phyloP scores from a whole-genome alignment of 257 asterid genomes.

The Przewalskia tangutica region DNA sequence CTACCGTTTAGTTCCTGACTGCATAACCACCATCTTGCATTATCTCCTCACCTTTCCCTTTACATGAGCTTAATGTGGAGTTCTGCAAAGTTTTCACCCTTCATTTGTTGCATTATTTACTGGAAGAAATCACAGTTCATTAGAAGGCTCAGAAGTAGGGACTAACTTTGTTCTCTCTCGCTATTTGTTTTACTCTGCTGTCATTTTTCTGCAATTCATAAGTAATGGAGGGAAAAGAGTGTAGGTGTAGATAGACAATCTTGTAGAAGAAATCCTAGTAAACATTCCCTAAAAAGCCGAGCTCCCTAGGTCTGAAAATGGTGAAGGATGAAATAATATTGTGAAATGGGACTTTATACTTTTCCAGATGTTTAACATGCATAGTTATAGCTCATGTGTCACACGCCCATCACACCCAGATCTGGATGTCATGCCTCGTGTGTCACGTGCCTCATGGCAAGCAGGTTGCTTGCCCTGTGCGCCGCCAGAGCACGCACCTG shows the following conservation, averaged over 20 bases:
- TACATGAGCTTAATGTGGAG: not conserved
- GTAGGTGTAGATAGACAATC: not conserved
- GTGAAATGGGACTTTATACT: too few species aligned
- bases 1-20: not conserved
- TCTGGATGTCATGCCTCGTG: too few species aligned
- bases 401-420: too few species aligned
- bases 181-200: not conserved
- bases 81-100: not conserved
- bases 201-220: not conserved
- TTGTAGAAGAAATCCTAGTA: too few species aligned
- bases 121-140: not conserved
- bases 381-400: too few species aligned
- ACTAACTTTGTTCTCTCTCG: not conserved
- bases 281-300: too few species aligned
- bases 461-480: too few species aligned
- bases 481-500: too few species aligned
- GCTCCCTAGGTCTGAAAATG: too few species aligned
- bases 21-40: not conserved
- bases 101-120: not conserved
- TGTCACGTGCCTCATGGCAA: too few species aligned
- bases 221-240: not conserved
- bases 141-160: not conserved
- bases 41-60: not conserved
- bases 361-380: too few species aligned
- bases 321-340: too few species aligned